These are phyloP conservation scores for Pseudocercospora vitis DNA, from an alignment of 2,329 filamentous ascomycete species.

Conservation along the genomic window DNA sequence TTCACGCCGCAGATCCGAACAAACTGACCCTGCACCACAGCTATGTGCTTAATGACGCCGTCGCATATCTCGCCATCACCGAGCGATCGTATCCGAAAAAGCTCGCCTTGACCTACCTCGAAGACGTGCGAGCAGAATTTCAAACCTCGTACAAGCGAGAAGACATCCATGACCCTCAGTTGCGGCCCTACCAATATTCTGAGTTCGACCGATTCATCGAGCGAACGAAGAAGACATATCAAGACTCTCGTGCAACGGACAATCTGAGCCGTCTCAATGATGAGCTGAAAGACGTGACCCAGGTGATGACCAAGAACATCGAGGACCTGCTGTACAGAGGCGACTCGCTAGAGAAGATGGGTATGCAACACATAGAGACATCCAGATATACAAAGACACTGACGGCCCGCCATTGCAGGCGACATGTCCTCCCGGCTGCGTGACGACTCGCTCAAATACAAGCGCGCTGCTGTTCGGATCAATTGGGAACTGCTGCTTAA, in stretches of 20 bases:
- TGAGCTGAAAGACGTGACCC: constrained; percentile 94
- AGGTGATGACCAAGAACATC: constrained; percentile 99
- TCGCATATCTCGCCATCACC: constrained; percentile 92
- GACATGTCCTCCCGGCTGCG: constrained; percentile 62
- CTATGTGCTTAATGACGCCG: constrained; percentile 78
- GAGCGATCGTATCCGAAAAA: constrained; percentile 94
- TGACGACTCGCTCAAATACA: constrained; percentile 94
- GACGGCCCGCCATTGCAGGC: constrained; percentile 16
- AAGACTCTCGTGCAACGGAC: constrained; percentile 83
- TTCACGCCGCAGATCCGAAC: not conserved
- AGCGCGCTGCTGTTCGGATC: constrained; percentile 86
- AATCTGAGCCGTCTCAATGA: constrained; percentile 96
- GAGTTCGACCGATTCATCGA: constrained; percentile 97
- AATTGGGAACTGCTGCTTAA: constrained; percentile 97
- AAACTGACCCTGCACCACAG: constrained; percentile 46
- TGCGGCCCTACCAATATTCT: constrained; percentile 94
- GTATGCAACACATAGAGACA: constrained; percentile 64
- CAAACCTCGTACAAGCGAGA: constrained; percentile 73
- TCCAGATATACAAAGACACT: constrained; percentile 5
- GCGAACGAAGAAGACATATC: constrained; percentile 89
- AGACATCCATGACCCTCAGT: constrained; percentile 70
- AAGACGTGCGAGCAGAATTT: constrained; percentile 89
- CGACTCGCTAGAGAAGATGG: constrained; percentile 94
- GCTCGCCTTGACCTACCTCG: constrained; percentile 96
- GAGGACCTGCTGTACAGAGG: constrained; percentile 95